Evolutionary conservation across 305 asterid genomes (phyloP), one percentile per base, ranked within the genome.

Genomic region (Andrographis paniculata): DNA sequence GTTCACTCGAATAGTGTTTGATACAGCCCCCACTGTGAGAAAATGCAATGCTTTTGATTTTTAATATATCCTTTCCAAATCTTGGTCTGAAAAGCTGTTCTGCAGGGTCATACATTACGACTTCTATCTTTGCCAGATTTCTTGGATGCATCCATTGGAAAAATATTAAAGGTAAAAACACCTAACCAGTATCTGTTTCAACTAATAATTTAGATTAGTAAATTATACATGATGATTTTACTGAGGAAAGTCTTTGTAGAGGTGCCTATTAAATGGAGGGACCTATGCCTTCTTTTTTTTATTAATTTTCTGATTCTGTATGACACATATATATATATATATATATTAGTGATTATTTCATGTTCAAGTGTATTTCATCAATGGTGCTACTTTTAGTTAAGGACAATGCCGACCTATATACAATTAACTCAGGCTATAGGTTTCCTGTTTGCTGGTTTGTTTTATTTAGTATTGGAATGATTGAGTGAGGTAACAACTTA

Each of bases 11-110:
- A 80, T 86, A 62, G 88, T 86, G 61, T 89, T 89, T 60, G 96
- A 89, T 56, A 89, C 94, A 16, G 98, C 94, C 48, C 98, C 98
- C 31, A 89, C 96, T 33, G 96, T 89, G 64, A 76, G 94, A 53
- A 66, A 50, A n/a, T 53, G 46, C n/a, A 14, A 42, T 13, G 1
- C 22, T 50, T 48, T 9, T 45, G 12, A 14, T 28, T 3, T 38
- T 60, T 31, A 14, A 23, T 22, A 52, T 48, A 16, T 24, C 23
- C 66, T 21, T 47, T 9, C 41, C 35, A 53, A 52, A 27, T 20
- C 21, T 47, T 43, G 17, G 37, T 31, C 61, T 75, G 52, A 73
- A 27, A 49, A 17, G 43, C 52, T 47, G 48, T 56, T 59, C 48
- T 67, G 60, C 77, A 91, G 98, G 96, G 95, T 27, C 95, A 86